Conservation (phyloP, 2,329 filamentous ascomycete genomes). For the Graphium sp. region DNA sequence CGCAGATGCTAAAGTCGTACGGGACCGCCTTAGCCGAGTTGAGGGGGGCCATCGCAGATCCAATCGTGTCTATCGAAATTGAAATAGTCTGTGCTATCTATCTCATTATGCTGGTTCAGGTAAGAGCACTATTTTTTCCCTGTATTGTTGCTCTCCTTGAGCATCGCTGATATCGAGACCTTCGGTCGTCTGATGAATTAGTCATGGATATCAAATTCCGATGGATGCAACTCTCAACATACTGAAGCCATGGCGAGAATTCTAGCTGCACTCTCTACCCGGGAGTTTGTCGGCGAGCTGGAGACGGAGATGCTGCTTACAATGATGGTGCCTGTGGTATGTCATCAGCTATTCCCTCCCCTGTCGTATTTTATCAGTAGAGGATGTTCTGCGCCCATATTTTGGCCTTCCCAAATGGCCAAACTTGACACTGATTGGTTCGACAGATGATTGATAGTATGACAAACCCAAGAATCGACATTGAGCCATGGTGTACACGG, state of each 20-base stretch:
- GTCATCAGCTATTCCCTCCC: too few relatives aligned
- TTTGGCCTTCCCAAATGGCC: too few relatives aligned
- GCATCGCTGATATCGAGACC: slow-evolving; percentile 1
- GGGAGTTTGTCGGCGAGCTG: slow-evolving; percentile 11
- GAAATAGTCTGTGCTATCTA: slow-evolving; percentile 20
- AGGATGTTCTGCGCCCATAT: too few relatives aligned
- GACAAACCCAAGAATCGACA: too few relatives aligned
- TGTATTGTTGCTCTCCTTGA: rapidly evolving
- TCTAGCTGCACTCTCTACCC: slow-evolving; percentile 10
- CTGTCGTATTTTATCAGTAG: too few relatives aligned
- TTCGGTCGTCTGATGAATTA: slow-evolving; percentile 1
- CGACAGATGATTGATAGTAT: too few relatives aligned
- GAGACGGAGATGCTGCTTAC: slow-evolving; percentile 13
- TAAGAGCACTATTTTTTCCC: slow-evolving; percentile 5
- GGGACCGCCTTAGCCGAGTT: slow-evolving; percentile 13
- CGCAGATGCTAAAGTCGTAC: slow-evolving; percentile 12
- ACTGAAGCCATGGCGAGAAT: slow-evolving; percentile 15
- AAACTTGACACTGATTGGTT: too few relatives aligned
- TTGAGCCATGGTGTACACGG: too few relatives aligned
- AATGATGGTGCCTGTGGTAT: slow-evolving; percentile 15
- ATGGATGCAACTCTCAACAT: slow-evolving; percentile 11
- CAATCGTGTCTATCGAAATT: slow-evolving; percentile 9
- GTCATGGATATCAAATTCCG: slow-evolving; percentile 14
- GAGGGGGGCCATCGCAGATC: slow-evolving; percentile 11
- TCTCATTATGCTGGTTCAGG: slow-evolving; percentile 17